Base-by-base conservation (phyloP, 495 filamentous ascomycete genomes). In the Talaromyces adpressus region DNA sequence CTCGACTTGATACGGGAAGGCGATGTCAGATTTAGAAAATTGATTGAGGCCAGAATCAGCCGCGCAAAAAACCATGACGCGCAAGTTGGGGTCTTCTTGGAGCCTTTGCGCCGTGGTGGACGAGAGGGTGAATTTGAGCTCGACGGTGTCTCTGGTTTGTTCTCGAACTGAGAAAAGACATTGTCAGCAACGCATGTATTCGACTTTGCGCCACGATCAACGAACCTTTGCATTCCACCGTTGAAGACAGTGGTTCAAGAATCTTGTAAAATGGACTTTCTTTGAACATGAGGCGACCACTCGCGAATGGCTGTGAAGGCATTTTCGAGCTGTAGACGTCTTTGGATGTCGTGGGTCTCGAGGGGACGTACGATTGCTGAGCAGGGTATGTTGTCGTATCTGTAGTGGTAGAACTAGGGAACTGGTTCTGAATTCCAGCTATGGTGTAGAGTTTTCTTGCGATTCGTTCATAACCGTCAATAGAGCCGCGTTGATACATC, bases 1-100 rank as follows among this genome's bases (percentile, higher is more conserved):
- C 73, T 97, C 94, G 23, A 93, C 86, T 75, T 97, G 91, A 64
- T 92, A 85, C 1, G 94, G 94, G 67, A 98, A 98, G 1, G 89
- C 78, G 39, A 98, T 86, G 64, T 98, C 92, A 4, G 80, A 78
- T 63, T 78, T 81, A 25, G 77, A 86, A 80, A 73, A 85, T 18
- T 71, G 83, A 66, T 63, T 78, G 39, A 82, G 82, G n/a, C 75
- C 75, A 66, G 74, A 77, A 20, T 84, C 81, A 57, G 80, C 79
- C 5, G 89, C 88, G 63, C 91, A 94, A 69, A 92, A 96, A 14
- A 97, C 78, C 86, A 97, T 91, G 49, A 93, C 78, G 45, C 84
- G 81, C 45, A 86, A 69, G 45, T 82, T 76, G 0, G 73, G 70
- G 59, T 92, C 86, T 11, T 63, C 71, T 59, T 73, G 74, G 64